Evolutionary conservation across 768 basidiomycete species (phyloP), one percentile per base, ranked within the genome.

Genomic region (Boletus tomentosulus): DNA sequence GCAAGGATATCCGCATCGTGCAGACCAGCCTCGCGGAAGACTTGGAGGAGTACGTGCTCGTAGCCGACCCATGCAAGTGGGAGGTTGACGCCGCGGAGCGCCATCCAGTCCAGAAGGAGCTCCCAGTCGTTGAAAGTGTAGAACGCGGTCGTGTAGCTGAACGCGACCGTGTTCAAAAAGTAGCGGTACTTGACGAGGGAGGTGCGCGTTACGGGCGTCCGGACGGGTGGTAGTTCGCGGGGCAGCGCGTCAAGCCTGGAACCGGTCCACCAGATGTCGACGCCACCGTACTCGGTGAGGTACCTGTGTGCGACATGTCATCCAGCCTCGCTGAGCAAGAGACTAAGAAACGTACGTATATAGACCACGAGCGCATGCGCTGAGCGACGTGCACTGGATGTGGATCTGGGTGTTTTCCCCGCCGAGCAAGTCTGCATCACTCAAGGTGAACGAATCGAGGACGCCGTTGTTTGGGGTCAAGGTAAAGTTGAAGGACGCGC

Each of bases 251-350:
- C 53, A 25, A 76, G 67, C 28, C 74, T 69, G 3, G 74, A 75
- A 6, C 74, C 72, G 2, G 74, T 74, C 74, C 74, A 76, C 71
- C 72, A 76, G 43, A 76, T 76, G 46, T 76, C 74, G 6, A 75
- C 19, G 19, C 19, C 19, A 19, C 19, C 19, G 19, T 19, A 19
- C 27, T 71, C 66, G 1, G 71, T 74, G 34, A 72, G 62, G 54
- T 75, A 76, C 3, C 72, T 73, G 38, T 48, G 12, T 35, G 30
- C 30, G 30, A 35, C 34, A 10, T 15, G 12, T 35, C 13, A 6
- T 35, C 12, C 15, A 6, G 34, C 34, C 13, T 1, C 34, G 34
- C 34, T 35, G 34, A 28, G 33, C 27, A 31, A 27, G 37, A 25
- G n/a, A 12, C 1, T 9, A 24, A 15, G 15, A 22, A 16, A 62